These are phyloP conservation scores for Petrea volubilis DNA, from an alignment of 257 asterid species.

Conservation along the genomic window DNA sequence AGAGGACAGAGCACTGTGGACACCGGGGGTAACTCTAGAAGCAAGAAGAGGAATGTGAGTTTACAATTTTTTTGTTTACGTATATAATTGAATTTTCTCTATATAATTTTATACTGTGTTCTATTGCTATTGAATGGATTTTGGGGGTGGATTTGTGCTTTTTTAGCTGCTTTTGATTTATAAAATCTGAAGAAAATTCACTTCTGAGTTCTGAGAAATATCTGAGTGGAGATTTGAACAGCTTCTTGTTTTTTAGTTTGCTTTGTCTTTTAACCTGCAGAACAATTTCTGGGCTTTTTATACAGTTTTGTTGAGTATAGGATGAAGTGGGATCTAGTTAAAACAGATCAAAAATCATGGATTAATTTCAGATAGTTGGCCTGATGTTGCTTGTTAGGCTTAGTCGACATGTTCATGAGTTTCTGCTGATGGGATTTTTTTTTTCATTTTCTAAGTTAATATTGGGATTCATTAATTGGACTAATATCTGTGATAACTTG, in stretches of 20 bases:
- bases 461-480: background rate
- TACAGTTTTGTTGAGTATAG: background rate
- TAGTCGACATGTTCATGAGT: background rate
- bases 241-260: background rate
- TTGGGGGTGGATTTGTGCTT: background rate
- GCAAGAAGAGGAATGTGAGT: conserved; percentile 67
- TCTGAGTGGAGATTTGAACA: too few relatives aligned
- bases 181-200: background rate
- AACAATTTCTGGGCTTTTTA: background rate
- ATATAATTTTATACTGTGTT: background rate
- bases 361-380: background rate
- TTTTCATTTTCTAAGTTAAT: background rate
- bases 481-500: background rate
- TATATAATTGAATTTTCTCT: background rate
- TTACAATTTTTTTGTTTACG: background rate
- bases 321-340: conserved; percentile 5
- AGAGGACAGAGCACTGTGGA: conserved; percentile 48
- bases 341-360: background rate
- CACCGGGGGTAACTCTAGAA: conserved; percentile 39
- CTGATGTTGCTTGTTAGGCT: background rate
- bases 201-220: too few relatives aligned
- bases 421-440: conserved; percentile 16
- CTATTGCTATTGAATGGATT: background rate
- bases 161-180: background rate
- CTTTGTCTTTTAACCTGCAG: background rate